phyloP scores from a whole-genome alignment of 176 grass and related monocot genomes.

The Tillandsia leiboldiana region DNA sequence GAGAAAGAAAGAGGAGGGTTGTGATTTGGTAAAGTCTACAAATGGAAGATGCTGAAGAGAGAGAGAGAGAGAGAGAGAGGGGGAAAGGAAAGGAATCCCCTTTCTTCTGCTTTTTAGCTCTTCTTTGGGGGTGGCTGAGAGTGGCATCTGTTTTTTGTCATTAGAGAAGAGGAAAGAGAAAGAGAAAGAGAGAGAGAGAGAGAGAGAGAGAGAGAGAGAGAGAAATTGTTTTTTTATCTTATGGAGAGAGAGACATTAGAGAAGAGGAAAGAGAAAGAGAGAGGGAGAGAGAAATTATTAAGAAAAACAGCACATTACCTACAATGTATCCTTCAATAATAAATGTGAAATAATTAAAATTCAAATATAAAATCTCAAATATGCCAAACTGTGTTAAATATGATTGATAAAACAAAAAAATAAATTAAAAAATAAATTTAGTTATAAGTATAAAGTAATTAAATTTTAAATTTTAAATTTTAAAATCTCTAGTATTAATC shows the following conservation, averaged over 20 bases:
- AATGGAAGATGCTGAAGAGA: neutral
- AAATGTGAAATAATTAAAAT: too few relatives aligned
- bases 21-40: neutral
- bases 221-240: neutral
- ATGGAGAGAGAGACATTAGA: neutral
- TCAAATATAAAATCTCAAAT: too few relatives aligned
- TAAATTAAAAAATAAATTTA: too few relatives aligned
- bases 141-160: neutral
- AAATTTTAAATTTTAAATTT: too few relatives aligned
- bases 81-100: neutral
- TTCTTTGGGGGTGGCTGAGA: neutral
- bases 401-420: too few relatives aligned
- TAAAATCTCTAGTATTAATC: neutral
- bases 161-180: neutral
- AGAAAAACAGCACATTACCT: too few relatives aligned
- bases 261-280: neutral
- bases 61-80: neutral
- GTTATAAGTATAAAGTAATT: too few relatives aligned
- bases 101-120: slow-evolving; percentile 5
- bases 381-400: too few relatives aligned
- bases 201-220: neutral
- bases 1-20: neutral
- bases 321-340: too few relatives aligned
- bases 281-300: too few relatives aligned
- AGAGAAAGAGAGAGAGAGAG: neutral